A percentile compares a stretch with the other conserved stretches of the same genome.
Conservation (phyloP, 2,329 filamentous ascomycete species). For the Cytospora schulzeri region DNA sequence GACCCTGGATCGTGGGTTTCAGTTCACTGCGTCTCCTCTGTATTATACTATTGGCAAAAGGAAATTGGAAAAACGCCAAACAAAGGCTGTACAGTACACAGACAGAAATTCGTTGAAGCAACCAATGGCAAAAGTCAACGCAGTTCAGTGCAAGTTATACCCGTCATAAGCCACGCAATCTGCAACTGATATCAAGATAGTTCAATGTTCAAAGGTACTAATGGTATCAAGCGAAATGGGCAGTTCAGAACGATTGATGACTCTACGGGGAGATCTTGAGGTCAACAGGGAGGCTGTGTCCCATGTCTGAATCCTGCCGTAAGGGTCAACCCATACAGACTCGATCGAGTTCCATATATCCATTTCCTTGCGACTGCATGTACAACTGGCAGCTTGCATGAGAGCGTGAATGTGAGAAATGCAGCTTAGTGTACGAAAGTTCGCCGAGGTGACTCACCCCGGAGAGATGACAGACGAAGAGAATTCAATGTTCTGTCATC, state of each 20-base stretch:
- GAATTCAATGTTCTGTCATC: not conserved
- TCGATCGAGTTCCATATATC: not conserved
- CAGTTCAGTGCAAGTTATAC: not conserved
- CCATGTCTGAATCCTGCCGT: constrained; percentile 7
- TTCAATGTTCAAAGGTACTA: not conserved
- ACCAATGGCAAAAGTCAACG: not conserved
- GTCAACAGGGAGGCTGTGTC: constrained; percentile 13
- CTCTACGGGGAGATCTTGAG: constrained; percentile 3
- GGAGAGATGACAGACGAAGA: not conserved
- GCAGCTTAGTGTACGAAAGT: not conserved
- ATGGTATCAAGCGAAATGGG: constrained; percentile 3
- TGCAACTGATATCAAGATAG: not conserved
- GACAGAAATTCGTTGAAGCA: not conserved
- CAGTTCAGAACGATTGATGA: constrained; percentile 6
- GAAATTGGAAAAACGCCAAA: not conserved
- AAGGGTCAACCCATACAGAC: not conserved
- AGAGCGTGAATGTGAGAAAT: not conserved
- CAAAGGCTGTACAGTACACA: not conserved
- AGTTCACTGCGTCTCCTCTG: not conserved
- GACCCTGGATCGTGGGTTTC: not conserved
- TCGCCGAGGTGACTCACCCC: constrained; percentile 19
- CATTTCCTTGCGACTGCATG: not conserved
- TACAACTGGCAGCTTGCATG: not conserved
- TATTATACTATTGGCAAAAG: not conserved
- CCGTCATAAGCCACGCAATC: not conserved